Evolutionary conservation across 164 flowering plant species (phyloP).

Genomic region (Tetrastigma voinierianum): DNA sequence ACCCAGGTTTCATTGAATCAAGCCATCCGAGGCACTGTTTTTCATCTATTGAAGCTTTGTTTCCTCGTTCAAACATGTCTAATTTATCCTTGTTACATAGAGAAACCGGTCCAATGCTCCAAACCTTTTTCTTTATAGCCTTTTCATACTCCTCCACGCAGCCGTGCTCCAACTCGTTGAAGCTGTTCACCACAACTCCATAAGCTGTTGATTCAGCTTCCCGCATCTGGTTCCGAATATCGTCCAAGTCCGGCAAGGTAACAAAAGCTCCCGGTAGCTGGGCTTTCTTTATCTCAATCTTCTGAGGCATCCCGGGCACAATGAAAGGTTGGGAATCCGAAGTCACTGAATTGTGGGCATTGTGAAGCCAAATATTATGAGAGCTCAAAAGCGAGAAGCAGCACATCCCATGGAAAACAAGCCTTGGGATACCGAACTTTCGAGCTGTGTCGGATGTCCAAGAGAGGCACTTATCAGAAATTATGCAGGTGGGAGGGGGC

Average conservation of each 20-base stretch:
- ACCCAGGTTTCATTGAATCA: conserved; percentile 25
- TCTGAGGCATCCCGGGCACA: conserved; percentile 21
- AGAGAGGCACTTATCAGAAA: conserved; percentile 21
- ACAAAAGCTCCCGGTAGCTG: conserved; percentile 29
- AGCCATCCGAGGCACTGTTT: conserved; percentile 34
- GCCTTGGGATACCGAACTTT: conserved; percentile 23
- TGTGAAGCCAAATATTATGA: conserved; percentile 6
- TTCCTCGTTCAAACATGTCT: conserved; percentile 37
- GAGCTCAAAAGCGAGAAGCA: conserved; percentile 19
- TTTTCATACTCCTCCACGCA: conserved; percentile 17
- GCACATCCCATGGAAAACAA: conserved; percentile 27
- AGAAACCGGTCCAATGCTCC: conserved; percentile 48
- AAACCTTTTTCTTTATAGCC: conserved; percentile 18
- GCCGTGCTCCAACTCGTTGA: conserved; percentile 26
- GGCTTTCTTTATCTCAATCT: conserved; percentile 16
- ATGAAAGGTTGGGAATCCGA: conserved; percentile 21
- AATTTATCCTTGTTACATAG: conserved; percentile 23
- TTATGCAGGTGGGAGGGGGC: conserved; percentile 28
- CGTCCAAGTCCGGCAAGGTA: conserved; percentile 10
- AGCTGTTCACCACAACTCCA: conserved; percentile 38
- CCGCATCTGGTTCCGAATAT: conserved; percentile 14
- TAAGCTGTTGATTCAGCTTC: conserved; percentile 31
- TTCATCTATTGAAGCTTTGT: conserved; percentile 27
- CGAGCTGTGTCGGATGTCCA: conserved; percentile 17
- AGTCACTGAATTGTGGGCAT: conserved; percentile 2